A percentile compares a stretch with the other conserved stretches of the same genome.
Evolutionary conservation across 768 basidiomycete species (phyloP).

Genomic region (Tricholoma bakamatsutake): DNA sequence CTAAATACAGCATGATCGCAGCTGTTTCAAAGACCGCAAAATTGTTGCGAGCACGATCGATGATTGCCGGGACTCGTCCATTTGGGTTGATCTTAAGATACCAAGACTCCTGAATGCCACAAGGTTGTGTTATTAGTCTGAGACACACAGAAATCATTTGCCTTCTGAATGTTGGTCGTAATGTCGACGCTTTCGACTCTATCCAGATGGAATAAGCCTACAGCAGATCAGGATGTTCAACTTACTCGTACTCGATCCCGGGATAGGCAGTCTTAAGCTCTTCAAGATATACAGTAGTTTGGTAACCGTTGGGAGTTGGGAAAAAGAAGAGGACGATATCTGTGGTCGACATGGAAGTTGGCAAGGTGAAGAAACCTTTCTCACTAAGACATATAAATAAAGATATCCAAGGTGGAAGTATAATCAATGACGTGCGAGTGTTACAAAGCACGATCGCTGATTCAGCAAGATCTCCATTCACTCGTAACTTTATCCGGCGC

Average conservation of each 20-base stretch:
- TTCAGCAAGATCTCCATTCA: too few relatives aligned
- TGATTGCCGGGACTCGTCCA: slow-evolving; percentile 63
- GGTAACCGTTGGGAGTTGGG: slow-evolving; percentile 45
- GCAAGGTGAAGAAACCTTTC: too few relatives aligned
- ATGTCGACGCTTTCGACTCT: not conserved
- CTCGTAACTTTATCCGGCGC: too few relatives aligned
- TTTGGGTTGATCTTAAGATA: slow-evolving; percentile 73
- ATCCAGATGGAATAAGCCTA: not conserved
- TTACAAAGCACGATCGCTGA: too few relatives aligned
- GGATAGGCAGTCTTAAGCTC: slow-evolving; percentile 49
- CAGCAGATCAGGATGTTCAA: not conserved
- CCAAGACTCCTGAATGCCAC: slow-evolving; percentile 49
- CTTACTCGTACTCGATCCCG: not conserved
- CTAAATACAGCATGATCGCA: slow-evolving; percentile 78
- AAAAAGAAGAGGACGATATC: slow-evolving; percentile 30
- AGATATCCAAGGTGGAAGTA: too few relatives aligned
- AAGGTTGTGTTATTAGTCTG: not conserved
- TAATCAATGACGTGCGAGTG: too few relatives aligned
- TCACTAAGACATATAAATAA: too few relatives aligned
- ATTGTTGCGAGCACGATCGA: slow-evolving; percentile 53
- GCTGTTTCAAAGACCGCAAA: slow-evolving; percentile 74
- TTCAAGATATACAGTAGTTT: slow-evolving; percentile 44
- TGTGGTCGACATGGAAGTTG: too few relatives aligned
- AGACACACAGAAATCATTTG: not conserved
- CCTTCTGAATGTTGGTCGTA: not conserved